Evolutionary conservation across 2,329 filamentous ascomycete species (phyloP), one percentile per base, ranked within the genome.

Genomic region (Aspergillus fischeri): DNA sequence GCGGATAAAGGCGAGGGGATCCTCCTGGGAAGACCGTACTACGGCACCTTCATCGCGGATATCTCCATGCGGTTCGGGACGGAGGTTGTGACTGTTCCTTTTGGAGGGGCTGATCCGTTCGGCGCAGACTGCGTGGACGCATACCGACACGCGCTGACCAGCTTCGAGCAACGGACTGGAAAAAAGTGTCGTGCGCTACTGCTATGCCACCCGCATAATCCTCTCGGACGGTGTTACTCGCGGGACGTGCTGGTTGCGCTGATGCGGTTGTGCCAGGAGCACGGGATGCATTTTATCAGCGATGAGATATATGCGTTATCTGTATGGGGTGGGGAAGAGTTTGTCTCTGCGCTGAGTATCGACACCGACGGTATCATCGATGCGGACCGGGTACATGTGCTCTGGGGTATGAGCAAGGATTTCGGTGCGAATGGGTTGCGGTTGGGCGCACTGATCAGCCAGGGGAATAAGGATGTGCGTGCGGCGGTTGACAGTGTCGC

Each of bases 251-350:
- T 83, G 8, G 58, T 76, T 0, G 70, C 68, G 6, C 67, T 82
- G 24, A 77, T 84, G 74, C 63, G 65, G 2, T 63, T 85, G 32
- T 85, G 82, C 61, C 70, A 81, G 53, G 74, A 75, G 54, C 70
- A 84, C 60, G 60, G 73, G 2, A 68, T 85, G 4, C 82, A 86
- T 61, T 70, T 86, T 41, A 76, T 86, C 66, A 79, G 77, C 61
- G 83, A 86, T 64, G 83, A 86, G 64, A 80, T 86, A 42, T 86
- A 86, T 63, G 83, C 81, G 1, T 65, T 83, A 4, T 84, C 82
- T 0, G 70, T 79, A 1, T 86, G 77, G 66, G 58, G 74, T 0
- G 57, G 64, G 0, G 61, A 70, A 0, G 65, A 71, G 0, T 84
- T 85, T 57, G 73, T 74, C 9, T 83, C 81, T 0, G 68, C 71